phyloP scores from a whole-genome alignment of 352 stramenopile genomes.

The Pythium biforme region DNA sequence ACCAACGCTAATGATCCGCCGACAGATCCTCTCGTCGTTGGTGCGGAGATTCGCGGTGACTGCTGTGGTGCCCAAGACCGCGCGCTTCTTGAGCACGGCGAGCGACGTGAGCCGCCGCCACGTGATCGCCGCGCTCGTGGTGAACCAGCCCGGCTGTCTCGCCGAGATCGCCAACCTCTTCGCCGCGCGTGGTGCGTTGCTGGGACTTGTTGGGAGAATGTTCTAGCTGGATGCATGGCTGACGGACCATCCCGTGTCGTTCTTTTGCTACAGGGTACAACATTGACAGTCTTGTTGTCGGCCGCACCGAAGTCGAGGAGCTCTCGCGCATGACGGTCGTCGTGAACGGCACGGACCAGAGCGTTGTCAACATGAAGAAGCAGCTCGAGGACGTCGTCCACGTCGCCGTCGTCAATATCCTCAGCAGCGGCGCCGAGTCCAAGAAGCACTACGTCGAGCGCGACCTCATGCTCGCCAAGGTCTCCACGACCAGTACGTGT shows the following conservation, averaged over 20 bases:
- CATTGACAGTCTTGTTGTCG: conserved; percentile 86
- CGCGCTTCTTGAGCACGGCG: conserved; percentile 29
- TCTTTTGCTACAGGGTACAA: conserved; percentile 61
- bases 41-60: conserved; percentile 16
- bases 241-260: too few species aligned
- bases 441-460: conserved; percentile 85
- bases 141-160: conserved; percentile 84
- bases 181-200: conserved; percentile 59
- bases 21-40: conserved; percentile 21
- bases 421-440: conserved; percentile 58
- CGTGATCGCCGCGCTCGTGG: conserved; percentile 80
- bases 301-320: conserved; percentile 81
- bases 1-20: conserved; percentile 21
- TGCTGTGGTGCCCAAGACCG: conserved; percentile 18
- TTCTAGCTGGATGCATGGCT: background rate
- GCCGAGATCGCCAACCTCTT: conserved; percentile 87
- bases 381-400: conserved; percentile 87
- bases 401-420: conserved; percentile 83
- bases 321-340: conserved; percentile 87
- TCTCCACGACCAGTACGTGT: conserved; percentile 62
- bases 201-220: background rate
- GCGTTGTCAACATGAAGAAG: conserved; percentile 88
- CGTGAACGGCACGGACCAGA: conserved; percentile 77
- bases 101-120: conserved; percentile 59
- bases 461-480: conserved; percentile 87